A percentile compares a stretch with the other conserved stretches of the same genome.
Evolutionary conservation across 495 filamentous ascomycete genomes (phyloP).

Genomic region (Talaromyces ruber): DNA sequence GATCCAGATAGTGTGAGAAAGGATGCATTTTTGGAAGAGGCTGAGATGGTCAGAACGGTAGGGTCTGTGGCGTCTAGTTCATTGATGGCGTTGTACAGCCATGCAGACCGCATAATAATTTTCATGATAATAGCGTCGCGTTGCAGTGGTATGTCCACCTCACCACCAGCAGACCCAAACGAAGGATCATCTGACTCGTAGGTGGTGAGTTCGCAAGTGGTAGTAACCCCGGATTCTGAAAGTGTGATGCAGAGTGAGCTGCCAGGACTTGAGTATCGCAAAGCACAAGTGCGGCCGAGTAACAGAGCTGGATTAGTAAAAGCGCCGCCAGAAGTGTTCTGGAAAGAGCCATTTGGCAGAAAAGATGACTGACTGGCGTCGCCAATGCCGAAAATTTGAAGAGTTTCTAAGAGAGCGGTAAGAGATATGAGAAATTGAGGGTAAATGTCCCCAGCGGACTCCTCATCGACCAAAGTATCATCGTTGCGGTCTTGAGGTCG

Average conservation of each 20-base stretch:
- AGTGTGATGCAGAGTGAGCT: constrained; percentile 72
- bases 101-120: constrained; percentile 83
- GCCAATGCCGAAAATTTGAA: constrained; percentile 84
- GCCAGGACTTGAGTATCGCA: constrained; percentile 65
- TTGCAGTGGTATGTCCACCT: constrained; percentile 73
- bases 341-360: constrained; percentile 23
- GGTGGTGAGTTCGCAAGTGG: constrained; percentile 85
- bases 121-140: constrained; percentile 76
- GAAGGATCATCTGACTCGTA: constrained; percentile 56
- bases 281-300: constrained; percentile 69
- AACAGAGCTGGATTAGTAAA: constrained; percentile 72
- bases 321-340: constrained; percentile 24
- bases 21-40: constrained; percentile 50
- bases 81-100: constrained; percentile 73
- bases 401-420: constrained; percentile 79
- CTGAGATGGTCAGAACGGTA: constrained; percentile 51
- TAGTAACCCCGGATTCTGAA: constrained; percentile 77
- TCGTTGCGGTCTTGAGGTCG: constrained; percentile 25
- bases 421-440: constrained; percentile 75
- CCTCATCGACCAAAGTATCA: constrained; percentile 11
- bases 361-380: constrained; percentile 46
- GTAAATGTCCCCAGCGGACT: constrained; percentile 20
- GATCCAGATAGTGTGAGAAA: constrained; percentile 65
- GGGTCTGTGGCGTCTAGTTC: constrained; percentile 73
- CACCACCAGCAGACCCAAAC: constrained; percentile 17